Evolutionary conservation across 1,284 basidiomycete species (phyloP), one percentile per base, ranked within the genome.

Genomic region (Leccinum angustisporum): DNA sequence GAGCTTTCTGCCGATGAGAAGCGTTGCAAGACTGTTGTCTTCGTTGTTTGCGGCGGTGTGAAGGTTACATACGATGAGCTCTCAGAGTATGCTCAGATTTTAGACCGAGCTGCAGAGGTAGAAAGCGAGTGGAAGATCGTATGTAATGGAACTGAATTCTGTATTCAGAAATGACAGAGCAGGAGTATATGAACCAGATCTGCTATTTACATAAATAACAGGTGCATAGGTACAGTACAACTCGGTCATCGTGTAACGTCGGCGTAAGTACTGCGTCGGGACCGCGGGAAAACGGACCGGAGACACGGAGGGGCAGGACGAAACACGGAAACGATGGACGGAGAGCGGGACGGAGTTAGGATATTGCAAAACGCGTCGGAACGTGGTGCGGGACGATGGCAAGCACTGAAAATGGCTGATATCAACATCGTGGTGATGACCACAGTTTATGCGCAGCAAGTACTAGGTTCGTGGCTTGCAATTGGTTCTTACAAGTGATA

Each of bases 21-120:
- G 31, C 60, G 56, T 27, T 70, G 65, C 51, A 80, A 73, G 50
- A 55, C 25, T 16, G 56, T 71, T 16, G 18, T 75, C 27, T 76
- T 72, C 33, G 56, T 72, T 40, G 62, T 75, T 55, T 76, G 74
- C 14, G 70, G 71, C 18, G 73, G 74, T 5, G 62, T 87, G 72
- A 91, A 91, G 67, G 77, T 87, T 27, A 84, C 85, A 4, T 63
- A 83, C 31, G 72, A 77, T 5, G 87, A 88, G 4, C 70, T 85
- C 57, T 70, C 58, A 30, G 80, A 82, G 59, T 89, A 85, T 64
- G 70, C 70, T 59, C 64, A 66, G 11, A 68, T 79, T 18, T 67
- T 83, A 25, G 74, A 78, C 21, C 71, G 72, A 33, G 77, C 79
- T 43, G 63, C 74, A 38, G 60, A 65, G 54, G 55, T 43, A 53